A percentile compares a stretch with the other conserved stretches of the same genome.
Conservation (phyloP, 441 rosid species). For the Croton laevigatus region DNA sequence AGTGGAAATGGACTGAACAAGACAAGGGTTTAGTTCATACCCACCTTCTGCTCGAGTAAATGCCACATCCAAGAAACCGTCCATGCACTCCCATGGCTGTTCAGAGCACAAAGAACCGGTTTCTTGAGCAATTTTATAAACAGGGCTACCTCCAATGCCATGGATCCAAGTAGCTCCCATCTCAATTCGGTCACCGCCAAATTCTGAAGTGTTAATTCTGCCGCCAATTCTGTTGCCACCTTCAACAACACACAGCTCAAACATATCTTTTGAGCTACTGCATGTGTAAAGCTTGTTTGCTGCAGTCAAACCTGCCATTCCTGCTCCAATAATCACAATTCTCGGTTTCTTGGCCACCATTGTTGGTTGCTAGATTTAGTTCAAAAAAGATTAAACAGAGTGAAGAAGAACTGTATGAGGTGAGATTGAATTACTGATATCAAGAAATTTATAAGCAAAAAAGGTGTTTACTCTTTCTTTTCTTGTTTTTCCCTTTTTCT, state of each 20-base stretch:
- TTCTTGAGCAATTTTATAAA: constrained; percentile 68
- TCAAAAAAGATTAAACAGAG: constrained; percentile 10
- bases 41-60: constrained; percentile 78
- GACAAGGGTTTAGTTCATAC: constrained; percentile 41
- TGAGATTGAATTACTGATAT: constrained; percentile 40
- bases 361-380: constrained; percentile 20
- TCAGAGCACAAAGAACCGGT: constrained; percentile 61
- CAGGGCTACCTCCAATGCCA: constrained; percentile 90
- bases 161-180: constrained; percentile 99
- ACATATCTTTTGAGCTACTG: constrained; percentile 39
- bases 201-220: constrained; percentile 82
- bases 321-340: constrained; percentile 90
- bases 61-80: constrained; percentile 52
- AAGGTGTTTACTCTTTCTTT: background rate
- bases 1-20: constrained; percentile 50
- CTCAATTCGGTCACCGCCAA: constrained; percentile 84
- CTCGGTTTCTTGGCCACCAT: constrained; percentile 85
- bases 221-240: constrained; percentile 93
- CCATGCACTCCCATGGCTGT: constrained; percentile 97
- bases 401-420: constrained; percentile 39
- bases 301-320: constrained; percentile 97
- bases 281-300: constrained; percentile 78
- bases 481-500: background rate
- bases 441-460: constrained; percentile 50
- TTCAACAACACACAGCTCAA: constrained; percentile 84